Evolutionary conservation across 495 filamentous ascomycete species (phyloP), one percentile per base, ranked within the genome.

Genomic region (Pyrenopolyporus hunteri): DNA sequence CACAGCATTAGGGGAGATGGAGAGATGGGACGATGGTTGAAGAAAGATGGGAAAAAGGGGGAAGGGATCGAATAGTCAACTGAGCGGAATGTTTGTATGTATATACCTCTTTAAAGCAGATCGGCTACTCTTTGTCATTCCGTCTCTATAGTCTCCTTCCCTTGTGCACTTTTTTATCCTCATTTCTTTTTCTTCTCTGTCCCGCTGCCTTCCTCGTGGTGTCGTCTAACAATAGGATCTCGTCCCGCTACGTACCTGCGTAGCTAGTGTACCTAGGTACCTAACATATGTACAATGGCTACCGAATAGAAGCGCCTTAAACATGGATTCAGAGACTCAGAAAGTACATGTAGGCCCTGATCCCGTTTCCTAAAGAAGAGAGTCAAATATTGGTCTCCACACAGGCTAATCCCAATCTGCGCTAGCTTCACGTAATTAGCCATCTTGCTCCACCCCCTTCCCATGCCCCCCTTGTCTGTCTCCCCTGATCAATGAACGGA

Each of bases 381-480:
- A 17, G 44, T 44, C 37, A 20, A 44, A 60, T 53, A 61, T 60
- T 52, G 35, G 39, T 57, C 45, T 46, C 57, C 57, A 66, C 35
- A 19, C 0, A 4, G 10, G 33, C 63, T 66, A 66, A 26, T 0
- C 52, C 14, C 31, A 2, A 53, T 53, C 2, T 47, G 51, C 22
- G 31, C 44, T 66, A 39, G 63, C 45, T 4, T 52, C 52, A 37
- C 52, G 57, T 66, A 66, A 66, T 66, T 66, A 66, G 63, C 63
- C 63, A 60, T 66, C 42, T 11, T 26, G 42, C 56, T 45, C 62
- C 42, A 40, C 47, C 29, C 33, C 54, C 50, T 44, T 45, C 36
- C 32, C 32, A 20, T 28, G 28, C 25, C 36, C 55, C 44, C 50
- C 57, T 49, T 54, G 35, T 45, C 37, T 29, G 26, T 40, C 48